Conservation (phyloP, 352 stramenopile species). For the Phytophthora pseudosyringae region DNA sequence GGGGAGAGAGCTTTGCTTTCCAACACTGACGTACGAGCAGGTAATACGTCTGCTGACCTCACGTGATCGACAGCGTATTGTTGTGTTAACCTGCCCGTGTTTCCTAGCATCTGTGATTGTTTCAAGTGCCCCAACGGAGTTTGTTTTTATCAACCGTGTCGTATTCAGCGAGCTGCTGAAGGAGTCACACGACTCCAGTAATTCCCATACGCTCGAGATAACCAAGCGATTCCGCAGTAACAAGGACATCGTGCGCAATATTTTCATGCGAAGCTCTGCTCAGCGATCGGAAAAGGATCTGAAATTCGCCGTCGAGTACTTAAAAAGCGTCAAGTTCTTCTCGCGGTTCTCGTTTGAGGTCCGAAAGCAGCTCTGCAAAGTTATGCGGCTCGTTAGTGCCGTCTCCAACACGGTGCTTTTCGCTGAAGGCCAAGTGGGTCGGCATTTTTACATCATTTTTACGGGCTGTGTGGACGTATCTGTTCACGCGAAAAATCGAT, state of each 20-base stretch:
- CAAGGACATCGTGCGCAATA: conserved; percentile 89
- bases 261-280: conserved; percentile 71
- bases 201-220: conserved; percentile 58
- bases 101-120: conserved; percentile 62
- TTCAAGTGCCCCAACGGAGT: conserved; percentile 52
- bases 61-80: not conserved
- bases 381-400: conserved; percentile 77
- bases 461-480: conserved; percentile 74
- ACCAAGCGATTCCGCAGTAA: conserved; percentile 83
- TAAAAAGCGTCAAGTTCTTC: conserved; percentile 90
- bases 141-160: conserved; percentile 72
- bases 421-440: conserved; percentile 76
- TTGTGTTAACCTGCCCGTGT: not conserved
- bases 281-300: conserved; percentile 85
- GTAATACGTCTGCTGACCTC: conserved; percentile 29
- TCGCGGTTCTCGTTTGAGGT: conserved; percentile 87
- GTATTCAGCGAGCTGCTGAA: conserved; percentile 74
- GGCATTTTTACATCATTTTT: conserved; percentile 89
- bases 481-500: conserved; percentile 74
- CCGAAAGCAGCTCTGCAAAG: conserved; percentile 85
- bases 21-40: conserved; percentile 62
- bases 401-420: conserved; percentile 86
- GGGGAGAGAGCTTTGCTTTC: conserved; percentile 75
- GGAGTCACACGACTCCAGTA: conserved; percentile 59
- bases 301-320: conserved; percentile 86